phyloP scores from a whole-genome alignment of 306 rosid genomes.

The Delonix regia region DNA sequence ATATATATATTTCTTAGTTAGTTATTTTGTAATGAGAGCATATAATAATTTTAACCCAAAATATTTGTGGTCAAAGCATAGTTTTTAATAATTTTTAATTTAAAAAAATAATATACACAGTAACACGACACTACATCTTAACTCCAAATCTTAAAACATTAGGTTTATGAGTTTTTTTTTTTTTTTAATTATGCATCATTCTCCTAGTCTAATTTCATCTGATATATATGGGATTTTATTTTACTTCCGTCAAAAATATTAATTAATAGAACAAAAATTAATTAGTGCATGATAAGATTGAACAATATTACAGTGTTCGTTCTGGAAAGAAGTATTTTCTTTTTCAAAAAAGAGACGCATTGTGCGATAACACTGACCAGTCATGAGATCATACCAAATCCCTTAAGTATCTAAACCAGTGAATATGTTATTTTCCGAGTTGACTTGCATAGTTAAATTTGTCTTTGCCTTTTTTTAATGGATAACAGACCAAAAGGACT shows the following conservation, averaged over 20 bases:
- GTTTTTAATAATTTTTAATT: background rate
- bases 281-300: background rate
- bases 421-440: constrained; percentile 11
- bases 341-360: background rate
- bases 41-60: background rate
- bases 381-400: constrained; percentile 33
- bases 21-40: too few relatives aligned
- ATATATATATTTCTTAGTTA: too few relatives aligned
- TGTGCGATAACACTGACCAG: constrained; percentile 14
- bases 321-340: background rate
- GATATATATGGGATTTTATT: too few relatives aligned
- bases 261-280: too few relatives aligned
- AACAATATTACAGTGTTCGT: background rate
- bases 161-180: too few relatives aligned
- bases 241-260: too few relatives aligned
- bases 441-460: constrained; percentile 27
- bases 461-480: background rate
- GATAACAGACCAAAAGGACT: background rate
- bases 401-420: background rate
- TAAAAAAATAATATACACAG: too few relatives aligned
- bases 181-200: too few relatives aligned
- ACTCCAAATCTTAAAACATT: too few relatives aligned
- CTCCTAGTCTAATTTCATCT: too few relatives aligned
- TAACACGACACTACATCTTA: too few relatives aligned
- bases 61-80: background rate